These are phyloP conservation scores for Mollisia scopiformis DNA, from an alignment of 2,329 filamentous ascomycete genomes.

Conservation along the genomic window DNA sequence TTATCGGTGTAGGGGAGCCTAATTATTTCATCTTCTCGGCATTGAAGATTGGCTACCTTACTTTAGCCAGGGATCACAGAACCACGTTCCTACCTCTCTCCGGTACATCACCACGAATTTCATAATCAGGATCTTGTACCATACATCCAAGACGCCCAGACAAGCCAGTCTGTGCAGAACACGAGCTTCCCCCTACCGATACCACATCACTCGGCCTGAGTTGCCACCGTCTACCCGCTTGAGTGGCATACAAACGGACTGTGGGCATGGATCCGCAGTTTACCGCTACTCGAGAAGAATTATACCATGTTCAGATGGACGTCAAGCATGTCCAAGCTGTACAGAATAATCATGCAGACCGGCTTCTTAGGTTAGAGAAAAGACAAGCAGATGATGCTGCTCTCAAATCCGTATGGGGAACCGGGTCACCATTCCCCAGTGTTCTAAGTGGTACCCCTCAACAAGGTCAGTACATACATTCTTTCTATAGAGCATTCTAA, in stretches of 20 bases:
- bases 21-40: not conserved
- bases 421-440: conserved; percentile 88
- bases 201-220: not conserved
- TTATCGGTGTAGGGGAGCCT: not conserved
- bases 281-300: conserved; percentile 62
- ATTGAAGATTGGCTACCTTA: not conserved
- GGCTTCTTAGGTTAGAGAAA: conserved; percentile 64
- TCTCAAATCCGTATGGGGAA: conserved; percentile 87
- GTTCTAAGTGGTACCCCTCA: conserved; percentile 82
- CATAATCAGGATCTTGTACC: not conserved
- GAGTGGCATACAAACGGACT: conserved; percentile 15
- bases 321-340: conserved; percentile 68
- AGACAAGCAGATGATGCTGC: conserved; percentile 69
- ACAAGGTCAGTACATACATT: conserved; percentile 66
- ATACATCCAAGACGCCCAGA: not conserved
- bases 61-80: conserved; percentile 1
- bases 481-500: not conserved
- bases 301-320: conserved; percentile 72
- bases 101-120: not conserved
- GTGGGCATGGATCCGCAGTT: conserved; percentile 67
- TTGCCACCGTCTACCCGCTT: not conserved
- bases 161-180: not conserved
- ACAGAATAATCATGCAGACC: conserved; percentile 64
- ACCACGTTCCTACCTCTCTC: not conserved
- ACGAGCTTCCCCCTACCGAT: not conserved